phyloP scores from a whole-genome alignment of 257 asterid species.

The Nicotiana otophora region DNA sequence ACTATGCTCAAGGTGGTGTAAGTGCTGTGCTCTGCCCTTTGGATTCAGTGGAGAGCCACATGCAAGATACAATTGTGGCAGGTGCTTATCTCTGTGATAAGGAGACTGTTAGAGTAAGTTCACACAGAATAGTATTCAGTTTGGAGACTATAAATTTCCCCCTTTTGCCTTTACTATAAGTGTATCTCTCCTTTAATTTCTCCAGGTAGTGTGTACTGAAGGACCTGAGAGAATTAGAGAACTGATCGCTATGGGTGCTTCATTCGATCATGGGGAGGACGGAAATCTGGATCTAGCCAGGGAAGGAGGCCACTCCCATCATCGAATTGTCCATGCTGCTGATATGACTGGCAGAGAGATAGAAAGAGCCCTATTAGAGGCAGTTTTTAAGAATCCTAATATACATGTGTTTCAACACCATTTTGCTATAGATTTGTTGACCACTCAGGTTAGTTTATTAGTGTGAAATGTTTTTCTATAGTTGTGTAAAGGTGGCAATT shows the following conservation, averaged over 20 bases:
- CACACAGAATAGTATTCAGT: background rate
- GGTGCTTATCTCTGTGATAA: conserved; percentile 98
- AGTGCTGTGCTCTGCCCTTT: conserved; percentile 96
- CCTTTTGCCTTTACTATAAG: background rate
- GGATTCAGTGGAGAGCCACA: conserved; percentile 94
- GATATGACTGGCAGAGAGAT: conserved; percentile 99
- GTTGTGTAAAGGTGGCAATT: too few species aligned
- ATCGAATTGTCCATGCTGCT: conserved; percentile 93
- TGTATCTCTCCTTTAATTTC: background rate
- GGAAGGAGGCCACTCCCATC: conserved; percentile 99
- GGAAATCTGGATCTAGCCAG: conserved; percentile 93
- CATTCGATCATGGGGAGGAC: conserved; percentile 97
- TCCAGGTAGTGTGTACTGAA: conserved; percentile 96
- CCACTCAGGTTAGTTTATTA: conserved; percentile 53
- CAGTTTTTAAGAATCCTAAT: conserved; percentile 76
- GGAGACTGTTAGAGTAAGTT: conserved; percentile 93
- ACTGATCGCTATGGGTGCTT: conserved; percentile 98
- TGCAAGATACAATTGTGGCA: conserved; percentile 91
- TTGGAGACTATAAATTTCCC: background rate
- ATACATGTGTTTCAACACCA: conserved; percentile 86
- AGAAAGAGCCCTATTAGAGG: conserved; percentile 87
- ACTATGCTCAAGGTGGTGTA: conserved; percentile 98
- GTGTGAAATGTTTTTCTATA: too few species aligned
- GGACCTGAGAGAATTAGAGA: conserved; percentile 96
- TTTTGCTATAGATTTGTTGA: conserved; percentile 87